These are phyloP conservation scores for Acer negundo DNA, from an alignment of 345 rosid species.

Conservation along the genomic window DNA sequence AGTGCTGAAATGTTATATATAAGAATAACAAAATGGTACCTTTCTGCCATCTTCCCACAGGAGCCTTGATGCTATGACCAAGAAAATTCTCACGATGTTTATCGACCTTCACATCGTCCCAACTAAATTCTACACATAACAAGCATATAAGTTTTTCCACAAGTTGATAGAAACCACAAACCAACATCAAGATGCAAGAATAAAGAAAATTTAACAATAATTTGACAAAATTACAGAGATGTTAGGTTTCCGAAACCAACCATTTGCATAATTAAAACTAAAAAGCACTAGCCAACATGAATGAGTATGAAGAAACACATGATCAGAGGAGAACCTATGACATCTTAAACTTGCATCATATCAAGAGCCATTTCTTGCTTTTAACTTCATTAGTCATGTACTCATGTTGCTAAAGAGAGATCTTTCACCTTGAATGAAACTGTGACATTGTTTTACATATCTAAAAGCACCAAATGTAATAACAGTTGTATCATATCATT, in stretches of 20 bases:
- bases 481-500: neutral
- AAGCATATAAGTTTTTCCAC: slow-evolving; percentile 7
- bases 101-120: slow-evolving; percentile 95
- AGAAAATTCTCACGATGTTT: slow-evolving; percentile 91
- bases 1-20: slow-evolving; percentile 3
- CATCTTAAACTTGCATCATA: neutral
- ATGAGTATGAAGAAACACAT: neutral
- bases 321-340: neutral
- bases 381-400: neutral
- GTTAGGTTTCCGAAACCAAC: neutral
- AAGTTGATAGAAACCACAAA: slow-evolving; percentile 2
- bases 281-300: neutral
- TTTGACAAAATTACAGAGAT: neutral
- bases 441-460: neutral
- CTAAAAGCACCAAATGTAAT: neutral
- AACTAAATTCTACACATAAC: slow-evolving; percentile 68
- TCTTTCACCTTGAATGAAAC: neutral
- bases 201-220: neutral
- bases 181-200: neutral
- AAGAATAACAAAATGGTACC: slow-evolving; percentile 40
- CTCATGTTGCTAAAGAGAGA: neutral
- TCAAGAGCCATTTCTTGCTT: neutral
- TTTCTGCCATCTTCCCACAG: slow-evolving; percentile 99
- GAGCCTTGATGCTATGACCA: slow-evolving; percentile 93
- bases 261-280: neutral